Evolutionary conservation across 495 filamentous ascomycete genomes (phyloP), one percentile per base, ranked within the genome.

Genomic region (Pseudevernia furfuracea): DNA sequence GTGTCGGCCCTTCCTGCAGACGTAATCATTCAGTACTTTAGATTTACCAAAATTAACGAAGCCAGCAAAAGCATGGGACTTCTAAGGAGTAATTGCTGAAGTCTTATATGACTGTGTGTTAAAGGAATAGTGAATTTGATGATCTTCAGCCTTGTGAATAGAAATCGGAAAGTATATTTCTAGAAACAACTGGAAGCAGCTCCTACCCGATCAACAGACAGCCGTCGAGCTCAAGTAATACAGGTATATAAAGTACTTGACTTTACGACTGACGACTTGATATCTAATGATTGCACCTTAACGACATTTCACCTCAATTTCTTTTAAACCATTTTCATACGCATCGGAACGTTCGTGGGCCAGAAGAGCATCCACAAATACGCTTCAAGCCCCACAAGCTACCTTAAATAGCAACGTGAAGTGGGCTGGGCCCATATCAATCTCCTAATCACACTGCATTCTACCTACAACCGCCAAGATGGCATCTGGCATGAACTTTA

Each of bases 401-500:
- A 25, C 49, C n/a, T n/a, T n/a, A n/a, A n/a, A n/a, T n/a, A n/a
- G 0, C 23, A 30, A 11, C n/a, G 12, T 1, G 6, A 30, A 59
- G 19, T 59, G 41, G 55, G 55, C 55, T 21, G 14, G 32, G 21
- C 34, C 28, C 32, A 39, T 37, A 30, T 55, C 52, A 11, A 41
- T 17, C 4, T 30, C 48, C n/a, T 53, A 53, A 30, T 32, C 55
- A 34, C 41, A n/a, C n/a, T 21, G 25, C 10, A 23, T 23, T 37
- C 9, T 44, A 46, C 32, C 14, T n/a, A 36, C 28, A 41, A 61
- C 78, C 7, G 69, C 75, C 30, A 85, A 84, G 78, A 81, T 80
- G 78, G 70, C 78, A 58, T 75, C 74, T 1, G 71, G 71, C 49
- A 87, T 89, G 85, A 86, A 95, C 70, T 95, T 96, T 71, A 98